Conservation (phyloP, 1,284 basidiomycete species). For the Tausonia pullulans region DNA sequence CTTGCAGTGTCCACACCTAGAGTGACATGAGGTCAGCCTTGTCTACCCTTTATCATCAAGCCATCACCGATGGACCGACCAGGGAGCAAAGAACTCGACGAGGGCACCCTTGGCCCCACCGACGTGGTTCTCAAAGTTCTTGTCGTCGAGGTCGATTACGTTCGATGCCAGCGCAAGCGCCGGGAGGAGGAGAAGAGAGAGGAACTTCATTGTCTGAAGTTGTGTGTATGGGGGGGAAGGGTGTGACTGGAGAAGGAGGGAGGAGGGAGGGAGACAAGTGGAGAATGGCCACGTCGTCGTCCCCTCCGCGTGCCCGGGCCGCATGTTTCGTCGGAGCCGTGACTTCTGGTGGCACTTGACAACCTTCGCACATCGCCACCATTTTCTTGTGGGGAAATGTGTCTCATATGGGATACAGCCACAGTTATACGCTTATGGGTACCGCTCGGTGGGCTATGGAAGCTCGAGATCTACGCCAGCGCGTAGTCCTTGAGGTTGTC, state of each 20-base stretch:
- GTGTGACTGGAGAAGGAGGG: not conserved
- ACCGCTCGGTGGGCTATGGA: no score
- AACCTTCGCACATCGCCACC: no score
- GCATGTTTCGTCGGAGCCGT: no score
- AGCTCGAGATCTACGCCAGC: no score
- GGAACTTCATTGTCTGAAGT: constrained; percentile 4
- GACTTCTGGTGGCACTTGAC: no score
- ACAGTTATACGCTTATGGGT: no score
- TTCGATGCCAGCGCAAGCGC: constrained; percentile 34
- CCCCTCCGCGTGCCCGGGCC: no score
- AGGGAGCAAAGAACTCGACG: constrained; percentile 60
- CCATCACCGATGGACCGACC: not conserved
- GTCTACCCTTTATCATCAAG: no score
- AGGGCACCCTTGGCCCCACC: constrained; percentile 63
- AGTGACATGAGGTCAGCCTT: not conserved
- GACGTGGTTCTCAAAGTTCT: constrained; percentile 63
- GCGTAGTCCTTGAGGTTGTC: no score
- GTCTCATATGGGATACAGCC: no score
- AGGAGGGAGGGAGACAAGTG: not conserved
- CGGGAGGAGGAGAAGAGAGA: constrained; percentile 1
- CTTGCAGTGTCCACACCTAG: constrained; percentile 41
- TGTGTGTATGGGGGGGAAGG: not conserved
- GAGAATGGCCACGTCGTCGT: no score
- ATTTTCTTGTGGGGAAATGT: no score
- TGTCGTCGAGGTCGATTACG: constrained; percentile 61